These are phyloP conservation scores for Pseudoturritis turrita DNA, from an alignment of 345 rosid species.

Conservation along the genomic window DNA sequence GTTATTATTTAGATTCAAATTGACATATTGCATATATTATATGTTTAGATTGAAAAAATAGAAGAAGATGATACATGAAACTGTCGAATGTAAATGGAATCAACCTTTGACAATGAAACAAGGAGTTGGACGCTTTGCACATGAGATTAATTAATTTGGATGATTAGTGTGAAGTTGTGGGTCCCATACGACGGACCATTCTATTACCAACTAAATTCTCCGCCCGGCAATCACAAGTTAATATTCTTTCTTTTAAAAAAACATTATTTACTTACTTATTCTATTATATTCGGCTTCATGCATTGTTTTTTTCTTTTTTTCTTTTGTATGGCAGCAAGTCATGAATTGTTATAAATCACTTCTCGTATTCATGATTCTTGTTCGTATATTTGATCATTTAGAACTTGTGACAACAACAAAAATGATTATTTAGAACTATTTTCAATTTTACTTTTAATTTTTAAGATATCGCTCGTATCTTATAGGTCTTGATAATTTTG, in stretches of 20 bases:
- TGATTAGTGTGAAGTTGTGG: slow-evolving; percentile 5
- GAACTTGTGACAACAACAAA: no score
- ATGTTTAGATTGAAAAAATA: no score
- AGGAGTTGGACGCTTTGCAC: slow-evolving; percentile 8
- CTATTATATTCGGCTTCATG: no score
- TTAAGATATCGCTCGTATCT: not conserved
- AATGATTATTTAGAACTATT: not conserved
- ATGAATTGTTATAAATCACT: no score
- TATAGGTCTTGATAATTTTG: not conserved
- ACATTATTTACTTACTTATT: no score
- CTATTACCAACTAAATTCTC: slow-evolving; percentile 11
- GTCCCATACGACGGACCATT: slow-evolving; percentile 16
- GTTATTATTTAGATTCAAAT: no score
- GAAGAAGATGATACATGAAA: not conserved
- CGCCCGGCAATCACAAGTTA: slow-evolving; percentile 23
- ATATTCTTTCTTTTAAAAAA: slow-evolving; percentile 17
- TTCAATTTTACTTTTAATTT: not conserved
- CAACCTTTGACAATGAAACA: slow-evolving; percentile 20
- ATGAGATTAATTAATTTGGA: slow-evolving; percentile 16
- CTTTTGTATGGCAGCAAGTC: no score
- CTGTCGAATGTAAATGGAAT: slow-evolving; percentile 17
- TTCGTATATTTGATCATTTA: not conserved
- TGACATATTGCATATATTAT: no score
- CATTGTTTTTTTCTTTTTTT: no score
- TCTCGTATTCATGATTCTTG: not conserved